Base-by-base conservation (phyloP, 208 protist genomes). In the Wallacemonas sp. region DNA sequence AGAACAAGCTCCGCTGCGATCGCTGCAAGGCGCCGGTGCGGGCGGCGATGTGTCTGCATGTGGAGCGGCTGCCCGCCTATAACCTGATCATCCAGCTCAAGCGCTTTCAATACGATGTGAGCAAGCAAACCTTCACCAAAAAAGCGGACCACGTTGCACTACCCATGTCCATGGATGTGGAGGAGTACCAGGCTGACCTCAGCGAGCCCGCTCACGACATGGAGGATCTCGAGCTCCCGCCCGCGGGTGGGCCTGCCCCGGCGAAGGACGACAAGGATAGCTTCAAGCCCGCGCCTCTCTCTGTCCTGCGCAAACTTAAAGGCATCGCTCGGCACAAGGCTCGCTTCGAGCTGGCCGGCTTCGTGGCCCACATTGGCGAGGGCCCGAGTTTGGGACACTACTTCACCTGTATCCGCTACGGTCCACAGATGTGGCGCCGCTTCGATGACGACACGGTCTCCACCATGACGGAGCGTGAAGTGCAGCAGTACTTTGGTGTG, bases 41-140 rank as follows among this genome's bases (percentile, higher is more conserved):
- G 15, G 91, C 90, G n/a, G 83, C 81, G n/a, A 86, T 84, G 58
- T 82, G 76, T 8, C 87, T 97, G 22, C 81, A 83, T 61, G 79
- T 97, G 39, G 82, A 95, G 76, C 79, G 83, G 51, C 74, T 92
- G 11, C 94, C 94, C 11, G 77, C 90, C 68, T 93, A 95, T 47
- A 85, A 85, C 11, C 75, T 97, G 14, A 65, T 95, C 9, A 76
- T 97, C 26, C 94, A 97, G 49, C 72, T 97, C 1, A 97, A 97
- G 65, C 82, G 94, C 9, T 97, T 97, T 75, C 90, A 90, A 30
- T 97, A 94, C 74, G 78, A 93, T 44, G 82, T 86, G 45, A 79
- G 77, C 56, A 78, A 65, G 51, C 67, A 82, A 15, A 66, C 8
- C 30, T 90, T 93, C 64, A 79, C 64, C 53, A 97, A 97, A 66